These are phyloP conservation scores for Cytospora chrysosperma DNA, from an alignment of 2,329 filamentous ascomycete species.

Conservation along the genomic window DNA sequence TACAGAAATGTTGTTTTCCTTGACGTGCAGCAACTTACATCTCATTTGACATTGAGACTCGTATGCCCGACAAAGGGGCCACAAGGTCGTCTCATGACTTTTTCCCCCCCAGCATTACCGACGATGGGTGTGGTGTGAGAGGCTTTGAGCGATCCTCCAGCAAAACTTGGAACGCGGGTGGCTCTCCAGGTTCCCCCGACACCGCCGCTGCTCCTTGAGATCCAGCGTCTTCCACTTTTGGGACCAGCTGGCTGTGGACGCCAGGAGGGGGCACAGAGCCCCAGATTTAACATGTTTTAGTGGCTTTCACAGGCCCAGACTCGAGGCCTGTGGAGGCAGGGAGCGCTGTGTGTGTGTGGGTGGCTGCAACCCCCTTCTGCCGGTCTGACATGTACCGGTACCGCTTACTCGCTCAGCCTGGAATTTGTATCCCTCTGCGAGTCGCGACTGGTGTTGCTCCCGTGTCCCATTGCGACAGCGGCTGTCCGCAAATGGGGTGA, in stretches of 20 bases:
- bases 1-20: too few relatives aligned
- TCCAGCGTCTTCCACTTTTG: conserved; percentile 4
- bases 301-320: conserved; percentile 23
- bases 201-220: conserved; percentile 6
- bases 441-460: conserved; percentile 20
- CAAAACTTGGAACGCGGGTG: conserved; percentile 16
- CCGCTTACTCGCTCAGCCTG: conserved; percentile 11
- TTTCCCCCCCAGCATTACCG: background rate
- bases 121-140: conserved; percentile 5
- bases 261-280: conserved; percentile 20
- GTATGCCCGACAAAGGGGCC: background rate
- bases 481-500: conserved; percentile 15
- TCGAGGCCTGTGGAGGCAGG: conserved; percentile 23
- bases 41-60: background rate
- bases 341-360: conserved; percentile 22
- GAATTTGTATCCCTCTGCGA: conserved; percentile 11
- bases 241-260: conserved; percentile 16
- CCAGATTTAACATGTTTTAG: conserved; percentile 21
- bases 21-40: background rate
- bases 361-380: conserved; percentile 15
- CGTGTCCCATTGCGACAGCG: conserved; percentile 16
- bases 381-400: conserved; percentile 23
- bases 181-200: conserved; percentile 1
- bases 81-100: conserved; percentile 21
- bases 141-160: conserved; percentile 14